Conservation (phyloP, 1,284 basidiomycete species). For the Entoloma clypeatum region DNA sequence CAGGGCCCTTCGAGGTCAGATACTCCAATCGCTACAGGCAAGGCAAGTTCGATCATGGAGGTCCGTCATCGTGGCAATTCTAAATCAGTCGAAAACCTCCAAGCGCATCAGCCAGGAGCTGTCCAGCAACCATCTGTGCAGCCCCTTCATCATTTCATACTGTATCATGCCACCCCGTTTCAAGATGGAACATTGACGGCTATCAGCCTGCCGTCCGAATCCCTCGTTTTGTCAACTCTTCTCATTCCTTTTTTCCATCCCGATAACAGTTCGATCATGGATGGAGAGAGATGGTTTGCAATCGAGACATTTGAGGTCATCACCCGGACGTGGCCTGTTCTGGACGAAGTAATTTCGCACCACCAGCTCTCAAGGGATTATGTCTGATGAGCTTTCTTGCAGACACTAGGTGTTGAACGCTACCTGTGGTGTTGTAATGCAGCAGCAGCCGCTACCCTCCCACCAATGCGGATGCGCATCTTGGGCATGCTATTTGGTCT, state of each 20-base stretch:
- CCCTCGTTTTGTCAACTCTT: constrained; percentile 53
- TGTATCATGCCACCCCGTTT: constrained; percentile 38
- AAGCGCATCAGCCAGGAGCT: constrained; percentile 38
- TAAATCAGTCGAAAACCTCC: constrained; percentile 31
- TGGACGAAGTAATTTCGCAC: constrained; percentile 42
- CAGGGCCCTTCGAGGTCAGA: constrained; percentile 52
- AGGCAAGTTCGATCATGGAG: constrained; percentile 20
- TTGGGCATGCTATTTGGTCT: constrained; percentile 47
- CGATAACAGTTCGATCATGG: constrained; percentile 31
- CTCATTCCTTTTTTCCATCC: constrained; percentile 50
- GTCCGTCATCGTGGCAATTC: constrained; percentile 21
- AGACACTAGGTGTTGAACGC: constrained; percentile 51
- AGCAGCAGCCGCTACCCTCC: constrained; percentile 42
- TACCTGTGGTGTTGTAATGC: constrained; percentile 68
- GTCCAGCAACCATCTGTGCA: constrained; percentile 37
- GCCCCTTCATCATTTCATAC: constrained; percentile 38
- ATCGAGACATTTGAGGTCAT: constrained; percentile 59
- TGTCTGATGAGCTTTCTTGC: constrained; percentile 4
- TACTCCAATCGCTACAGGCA: constrained; percentile 32
- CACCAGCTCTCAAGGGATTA: background rate
- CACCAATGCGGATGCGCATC: constrained; percentile 43
- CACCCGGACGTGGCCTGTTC: constrained; percentile 51
- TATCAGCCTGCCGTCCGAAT: constrained; percentile 49
- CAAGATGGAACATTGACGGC: constrained; percentile 25
- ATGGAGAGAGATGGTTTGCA: constrained; percentile 53